These are phyloP conservation scores for Trichosporon coremiiforme DNA, from an alignment of 1,284 basidiomycete species.

Conservation along the genomic window DNA sequence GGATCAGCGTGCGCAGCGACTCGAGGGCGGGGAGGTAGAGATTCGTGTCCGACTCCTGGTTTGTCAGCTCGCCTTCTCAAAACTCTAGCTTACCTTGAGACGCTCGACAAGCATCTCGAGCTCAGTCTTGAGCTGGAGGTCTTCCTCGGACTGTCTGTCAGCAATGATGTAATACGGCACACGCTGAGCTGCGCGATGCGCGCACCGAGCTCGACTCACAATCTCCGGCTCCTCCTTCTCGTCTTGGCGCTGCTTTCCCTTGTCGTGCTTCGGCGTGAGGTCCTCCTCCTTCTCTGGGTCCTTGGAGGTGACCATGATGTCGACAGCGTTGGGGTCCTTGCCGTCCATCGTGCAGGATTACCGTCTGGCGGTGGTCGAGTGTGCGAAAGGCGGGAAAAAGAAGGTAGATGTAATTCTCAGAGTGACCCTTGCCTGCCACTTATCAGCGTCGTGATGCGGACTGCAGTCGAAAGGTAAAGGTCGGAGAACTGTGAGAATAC, in stretches of 20 bases:
- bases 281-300: slow-evolving; percentile 57
- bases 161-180: neutral
- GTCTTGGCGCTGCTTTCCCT: slow-evolving; percentile 48
- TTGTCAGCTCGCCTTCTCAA: slow-evolving; percentile 22
- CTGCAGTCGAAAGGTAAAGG: neutral
- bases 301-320: slow-evolving; percentile 56
- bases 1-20: slow-evolving; percentile 87
- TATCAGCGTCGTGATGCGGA: neutral
- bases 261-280: slow-evolving; percentile 59
- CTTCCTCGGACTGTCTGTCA: slow-evolving; percentile 80
- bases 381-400: neutral
- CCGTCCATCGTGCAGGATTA: slow-evolving; percentile 33
- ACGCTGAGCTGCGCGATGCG: no score
- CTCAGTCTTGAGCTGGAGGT: slow-evolving; percentile 89
- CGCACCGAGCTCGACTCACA: no score
- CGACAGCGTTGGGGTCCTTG: slow-evolving; percentile 41
- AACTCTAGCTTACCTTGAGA: slow-evolving; percentile 67
- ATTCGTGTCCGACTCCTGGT: slow-evolving; percentile 79
- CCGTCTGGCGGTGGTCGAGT: neutral
- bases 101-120: slow-evolving; percentile 97
- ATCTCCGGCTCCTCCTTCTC: slow-evolving; percentile 73
- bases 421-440: slow-evolving; percentile 13
- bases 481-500: slow-evolving; percentile 16
- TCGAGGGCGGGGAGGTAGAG: slow-evolving; percentile 91
- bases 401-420: neutral